phyloP scores from a whole-genome alignment of 208 protist species.

The Trypanosoma cruzi region DNA sequence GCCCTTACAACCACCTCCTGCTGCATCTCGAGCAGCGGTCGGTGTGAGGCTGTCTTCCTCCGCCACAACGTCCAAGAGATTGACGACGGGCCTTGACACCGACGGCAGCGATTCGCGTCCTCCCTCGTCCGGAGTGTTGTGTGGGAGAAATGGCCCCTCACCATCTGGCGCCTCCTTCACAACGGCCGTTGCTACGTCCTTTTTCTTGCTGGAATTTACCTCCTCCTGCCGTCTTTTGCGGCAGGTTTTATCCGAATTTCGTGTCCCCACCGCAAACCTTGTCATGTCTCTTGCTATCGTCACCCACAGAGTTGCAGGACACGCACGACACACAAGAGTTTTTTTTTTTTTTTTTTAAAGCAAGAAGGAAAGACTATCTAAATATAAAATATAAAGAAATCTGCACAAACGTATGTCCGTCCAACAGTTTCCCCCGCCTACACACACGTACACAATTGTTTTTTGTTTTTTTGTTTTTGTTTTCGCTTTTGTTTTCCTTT shows the following conservation, averaged over 20 bases:
- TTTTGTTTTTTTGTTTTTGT: neutral
- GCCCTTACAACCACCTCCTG: neutral
- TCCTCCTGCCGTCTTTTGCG: neutral
- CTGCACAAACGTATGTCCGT: neutral
- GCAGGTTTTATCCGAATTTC: neutral
- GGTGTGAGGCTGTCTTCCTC: neutral
- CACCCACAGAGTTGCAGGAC: neutral
- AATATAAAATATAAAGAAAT: neutral
- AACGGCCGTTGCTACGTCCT: neutral
- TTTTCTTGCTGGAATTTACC: neutral
- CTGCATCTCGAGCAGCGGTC: neutral
- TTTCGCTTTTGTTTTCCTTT: neutral
- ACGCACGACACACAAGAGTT: neutral
- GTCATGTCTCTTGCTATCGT: neutral
- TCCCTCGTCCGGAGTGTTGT: neutral
- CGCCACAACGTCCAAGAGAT: neutral
- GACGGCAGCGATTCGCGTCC: neutral
- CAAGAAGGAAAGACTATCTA: neutral
- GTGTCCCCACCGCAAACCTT: neutral
- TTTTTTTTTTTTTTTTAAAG: constrained; percentile 1
- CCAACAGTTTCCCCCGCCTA: too few relatives aligned
- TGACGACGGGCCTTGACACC: neutral
- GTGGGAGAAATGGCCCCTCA: constrained; percentile 1
- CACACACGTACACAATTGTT: neutral
- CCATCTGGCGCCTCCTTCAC: constrained; percentile 1